phyloP scores from a whole-genome alignment of 352 stramenopile species.

The Phytophthora pinifolia region DNA sequence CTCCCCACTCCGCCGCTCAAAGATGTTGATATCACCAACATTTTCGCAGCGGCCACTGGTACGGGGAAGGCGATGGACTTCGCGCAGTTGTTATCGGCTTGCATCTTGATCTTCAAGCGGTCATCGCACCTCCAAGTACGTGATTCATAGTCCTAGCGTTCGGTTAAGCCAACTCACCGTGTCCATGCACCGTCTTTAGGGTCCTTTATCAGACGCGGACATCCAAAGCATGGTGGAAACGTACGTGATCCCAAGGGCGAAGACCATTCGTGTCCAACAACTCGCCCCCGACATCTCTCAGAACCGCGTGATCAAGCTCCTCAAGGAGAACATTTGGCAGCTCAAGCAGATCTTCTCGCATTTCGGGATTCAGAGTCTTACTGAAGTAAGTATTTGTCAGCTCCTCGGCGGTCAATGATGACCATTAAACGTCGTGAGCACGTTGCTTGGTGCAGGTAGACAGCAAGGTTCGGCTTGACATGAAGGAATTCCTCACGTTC shows the following conservation, averaged over 20 bases:
- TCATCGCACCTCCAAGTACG: slow-evolving; percentile 30
- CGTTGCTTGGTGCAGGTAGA: slow-evolving; percentile 34
- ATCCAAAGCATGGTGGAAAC: slow-evolving; percentile 50
- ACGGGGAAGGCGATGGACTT: slow-evolving; percentile 52
- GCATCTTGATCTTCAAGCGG: slow-evolving; percentile 47
- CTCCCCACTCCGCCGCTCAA: slow-evolving; percentile 35
- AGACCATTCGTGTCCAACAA: slow-evolving; percentile 57
- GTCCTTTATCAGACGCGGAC: slow-evolving; percentile 23
- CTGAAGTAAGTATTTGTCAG: slow-evolving; percentile 32
- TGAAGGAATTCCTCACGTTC: slow-evolving; percentile 71
- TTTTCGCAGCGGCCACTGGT: slow-evolving; percentile 41
- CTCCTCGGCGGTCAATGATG: neutral
- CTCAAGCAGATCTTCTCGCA: slow-evolving; percentile 81
- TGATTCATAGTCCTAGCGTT: neutral
- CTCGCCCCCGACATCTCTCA: slow-evolving; percentile 71
- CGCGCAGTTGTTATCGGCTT: slow-evolving; percentile 47
- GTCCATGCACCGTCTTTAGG: neutral
- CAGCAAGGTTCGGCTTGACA: slow-evolving; percentile 49
- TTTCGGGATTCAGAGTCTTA: slow-evolving; percentile 63
- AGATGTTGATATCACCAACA: slow-evolving; percentile 57
- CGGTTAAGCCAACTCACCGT: neutral
- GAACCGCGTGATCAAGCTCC: slow-evolving; percentile 64
- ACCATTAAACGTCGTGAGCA: neutral
- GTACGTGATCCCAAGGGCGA: slow-evolving; percentile 52
- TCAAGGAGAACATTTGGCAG: slow-evolving; percentile 68